A percentile compares a stretch with the other conserved stretches of the same genome.
Conservation (phyloP, 2,329 filamentous ascomycete species). For the Epichloe coenophiala region DNA sequence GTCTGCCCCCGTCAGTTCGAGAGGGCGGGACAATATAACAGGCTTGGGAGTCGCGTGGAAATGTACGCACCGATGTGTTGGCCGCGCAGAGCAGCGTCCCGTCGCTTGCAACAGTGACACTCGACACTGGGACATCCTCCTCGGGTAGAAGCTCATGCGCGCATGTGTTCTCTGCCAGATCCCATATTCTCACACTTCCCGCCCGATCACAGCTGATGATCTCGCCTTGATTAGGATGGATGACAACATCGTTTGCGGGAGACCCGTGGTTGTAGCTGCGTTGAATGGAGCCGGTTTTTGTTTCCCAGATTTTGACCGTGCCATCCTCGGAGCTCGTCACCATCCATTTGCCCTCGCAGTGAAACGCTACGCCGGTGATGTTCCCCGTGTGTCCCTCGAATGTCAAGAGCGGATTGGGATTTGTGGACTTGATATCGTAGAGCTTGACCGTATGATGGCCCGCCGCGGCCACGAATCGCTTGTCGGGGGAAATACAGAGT, state of each 20-base stretch:
- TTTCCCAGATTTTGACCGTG: slow-evolving; percentile 96
- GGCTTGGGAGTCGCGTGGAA: too few relatives aligned
- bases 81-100: slow-evolving; percentile 86
- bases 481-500: slow-evolving; percentile 95
- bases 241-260: slow-evolving; percentile 95
- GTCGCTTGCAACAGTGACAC: slow-evolving; percentile 90
- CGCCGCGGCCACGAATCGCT: slow-evolving; percentile 81
- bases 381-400: slow-evolving; percentile 96
- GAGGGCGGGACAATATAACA: background rate
- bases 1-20: too few relatives aligned
- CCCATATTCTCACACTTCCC: slow-evolving; percentile 91
- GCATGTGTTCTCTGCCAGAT: slow-evolving; percentile 92
- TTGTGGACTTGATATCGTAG: slow-evolving; percentile 97
- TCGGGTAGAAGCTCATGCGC: slow-evolving; percentile 93
- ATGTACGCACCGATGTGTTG: slow-evolving; percentile 60
- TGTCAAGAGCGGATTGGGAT: slow-evolving; percentile 80
- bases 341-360: slow-evolving; percentile 99
- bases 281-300: slow-evolving; percentile 66
- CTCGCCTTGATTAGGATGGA: slow-evolving; percentile 96
- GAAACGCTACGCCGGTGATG: slow-evolving; percentile 91
- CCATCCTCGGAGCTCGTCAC: slow-evolving; percentile 95
- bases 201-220: slow-evolving; percentile 91
- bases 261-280: slow-evolving; percentile 84
- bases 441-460: slow-evolving; percentile 80
- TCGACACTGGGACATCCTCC: slow-evolving; percentile 85